Evolutionary conservation across 2,329 filamentous ascomycete genomes (phyloP), one percentile per base, ranked within the genome.

Genomic region (Penicillium sp.): DNA sequence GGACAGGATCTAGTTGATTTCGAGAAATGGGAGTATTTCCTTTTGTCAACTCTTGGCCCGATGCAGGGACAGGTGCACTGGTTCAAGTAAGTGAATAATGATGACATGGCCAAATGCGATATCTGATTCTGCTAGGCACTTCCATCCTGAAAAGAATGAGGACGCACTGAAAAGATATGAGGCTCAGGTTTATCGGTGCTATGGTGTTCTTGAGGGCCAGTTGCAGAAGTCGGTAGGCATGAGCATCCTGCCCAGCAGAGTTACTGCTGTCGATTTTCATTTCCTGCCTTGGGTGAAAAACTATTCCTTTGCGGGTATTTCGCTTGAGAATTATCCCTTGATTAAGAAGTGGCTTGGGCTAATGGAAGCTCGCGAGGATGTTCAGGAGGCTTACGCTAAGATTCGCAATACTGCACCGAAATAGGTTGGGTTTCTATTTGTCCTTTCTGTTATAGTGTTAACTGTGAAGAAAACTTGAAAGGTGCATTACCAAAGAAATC

Each of bases 11-110:
- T 64, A 3, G 76, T 79, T 0, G 76, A 79, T 57, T 77, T 78
- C 42, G 77, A 80, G 45, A 79, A 79, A 58, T 80, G 78, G 78
- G 74, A 74, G 50, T 77, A 75, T 58, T 78, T 80, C 57, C 62
- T 79, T 23, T 57, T 80, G 21, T 72, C 71, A 0, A 77, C 73
- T 0, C 58, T 79, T 45, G 77, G 72, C 0, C 78, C 78, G 0
- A 78, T 79, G 75, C 74, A 67, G 50, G 76, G 74, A 23, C 70
- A 75, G 62, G 61, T 64, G 3, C 77, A 76, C 56, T 79, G 76
- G 76, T 79, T 75, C 60, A 65, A 66, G 60, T 72, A 39, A 10
- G 63, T 64, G 53, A 26, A 13, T 2, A 21, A n/a, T 14, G 5
- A 7, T n/a, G 6, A 4, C 19, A 9, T 13, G 13, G 23, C 4